Base-by-base conservation (phyloP, 2,329 filamentous ascomycete genomes). In the Tolypocladium tropicale region DNA sequence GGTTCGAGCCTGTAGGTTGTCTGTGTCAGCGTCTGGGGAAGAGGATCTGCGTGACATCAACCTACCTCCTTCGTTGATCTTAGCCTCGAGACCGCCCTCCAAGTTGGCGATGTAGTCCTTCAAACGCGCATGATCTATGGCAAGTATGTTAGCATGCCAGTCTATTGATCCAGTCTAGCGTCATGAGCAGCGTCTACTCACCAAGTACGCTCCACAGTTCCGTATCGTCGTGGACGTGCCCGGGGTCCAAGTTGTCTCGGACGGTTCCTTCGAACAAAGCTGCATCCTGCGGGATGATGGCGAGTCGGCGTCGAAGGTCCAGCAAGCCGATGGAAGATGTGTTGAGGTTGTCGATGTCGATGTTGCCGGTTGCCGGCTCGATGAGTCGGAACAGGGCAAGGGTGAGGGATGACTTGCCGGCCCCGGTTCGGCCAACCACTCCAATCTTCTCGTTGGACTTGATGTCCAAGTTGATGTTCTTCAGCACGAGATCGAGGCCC, bases 391-490 rank as follows among this genome's bases (percentile, higher is more conserved):
- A 99, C 23, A 99, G 78, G 2, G 94, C 86, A 59, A 99, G 78
- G 0, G 94, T 97, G 59, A 99, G 76, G 11, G 91, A 96, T 58
- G 90, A 95, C 76, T 99, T 99, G 67, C 94, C 94, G 34, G 94
- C 94, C 55, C 94, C 94, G 0, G 94, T 99, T 52, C 94, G 88
- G 55, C 94, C 94, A 34, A 99, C 94, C 12, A 99, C 92, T 58
- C 94, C 94, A 70, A 99, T 94, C 80, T 97, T 99, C 77, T 99
- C 94, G 67, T 92, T 90, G 6, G 93, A 86, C 75, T 95, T 95
- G 77, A 99, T 95, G 68, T 90, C 85, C 16, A 99, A 78, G 65
- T 83, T 93, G 73, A 99, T 85, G 68, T 96, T 88, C 78, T 95
- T 96, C 62, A 99, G 79, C 56, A 97, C 93, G 57, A 96, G 79